Base-by-base conservation (phyloP, 1,139 yeast genomes). In the Saccharomycopsis hybrid region DNA sequence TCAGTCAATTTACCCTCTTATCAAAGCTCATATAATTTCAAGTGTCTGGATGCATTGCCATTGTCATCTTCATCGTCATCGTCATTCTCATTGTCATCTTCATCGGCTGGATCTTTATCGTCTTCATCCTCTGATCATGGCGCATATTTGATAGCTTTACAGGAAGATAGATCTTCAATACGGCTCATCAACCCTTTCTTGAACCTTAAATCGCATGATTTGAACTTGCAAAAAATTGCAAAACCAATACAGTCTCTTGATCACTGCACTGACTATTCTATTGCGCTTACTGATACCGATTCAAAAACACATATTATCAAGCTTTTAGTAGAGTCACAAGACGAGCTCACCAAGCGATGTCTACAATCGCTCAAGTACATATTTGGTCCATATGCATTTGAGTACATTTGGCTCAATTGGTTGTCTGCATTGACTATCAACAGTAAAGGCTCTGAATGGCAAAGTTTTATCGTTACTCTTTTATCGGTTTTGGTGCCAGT, bases 161-260 rank as follows among this genome's bases (percentile, higher is more conserved):
- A 66, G 24, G 68, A 68, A 9, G 61, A 62, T 2, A 11, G 29
- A 9, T 58, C 63, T 5, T 60, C 63, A 2, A 48, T 83, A 25
- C 67, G 68, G 13, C 59, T 87, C 3, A 72, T 77, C 41, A 82
- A 86, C 57, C 95, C 95, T 1, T 82, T 85, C 57, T 65, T 81
- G 8, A 77, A 78, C 32, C 61, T 85, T 2, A 63, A 64, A 3
- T 77, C 92, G 0, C 74, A 78, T 0, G 58, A 66, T 2, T 11
- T 32, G 11, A 9, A 36, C 39, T 11, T 31, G 7, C 11, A 11
- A 31, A 31, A 31, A 7, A 31, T 8, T 8, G 7, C 7, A 7
- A 31, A 7, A 7, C 7, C 35, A 8, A 36, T 36, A 11, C 24
- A 5, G 24, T 36, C 39, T 9, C 13, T 36, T 11, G 39, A 36